These are phyloP conservation scores for Russula sp. DNA, from an alignment of 768 basidiomycete species.

Conservation along the genomic window DNA sequence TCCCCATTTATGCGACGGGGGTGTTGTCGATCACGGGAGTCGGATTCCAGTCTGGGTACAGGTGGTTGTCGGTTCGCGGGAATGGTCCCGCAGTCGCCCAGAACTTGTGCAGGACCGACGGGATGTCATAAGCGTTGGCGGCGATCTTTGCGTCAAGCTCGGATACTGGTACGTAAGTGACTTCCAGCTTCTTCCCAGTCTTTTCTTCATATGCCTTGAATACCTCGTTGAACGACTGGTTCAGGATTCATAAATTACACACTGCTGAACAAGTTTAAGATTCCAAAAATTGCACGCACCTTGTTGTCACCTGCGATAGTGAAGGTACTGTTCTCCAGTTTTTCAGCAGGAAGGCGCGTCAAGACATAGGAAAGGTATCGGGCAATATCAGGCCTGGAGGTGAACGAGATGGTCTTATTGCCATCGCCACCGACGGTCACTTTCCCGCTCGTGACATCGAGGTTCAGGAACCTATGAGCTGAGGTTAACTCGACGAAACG, in stretches of 20 bases:
- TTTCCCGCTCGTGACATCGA: slow-evolving; percentile 18
- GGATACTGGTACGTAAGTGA: slow-evolving; percentile 15
- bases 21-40: slow-evolving; percentile 11
- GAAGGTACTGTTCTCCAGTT: slow-evolving; percentile 13
- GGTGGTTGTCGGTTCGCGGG: slow-evolving; percentile 7
- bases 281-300: not conserved
- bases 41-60: slow-evolving; percentile 23
- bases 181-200: slow-evolving; percentile 19
- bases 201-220: slow-evolving; percentile 16
- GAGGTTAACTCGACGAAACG: not conserved
- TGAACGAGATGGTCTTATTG: slow-evolving; percentile 14
- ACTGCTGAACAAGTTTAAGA: not conserved
- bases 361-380: slow-evolving; percentile 22
- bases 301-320: slow-evolving; percentile 10
- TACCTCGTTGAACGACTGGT: slow-evolving; percentile 20
- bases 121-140: slow-evolving; percentile 9
- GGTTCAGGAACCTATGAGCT: not conserved
- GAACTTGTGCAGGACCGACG: not conserved
- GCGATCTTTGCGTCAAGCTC: slow-evolving; percentile 13
- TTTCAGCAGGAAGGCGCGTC: slow-evolving; percentile 9
- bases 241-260: not conserved
- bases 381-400: slow-evolving; percentile 21
- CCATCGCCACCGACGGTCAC: slow-evolving; percentile 20
- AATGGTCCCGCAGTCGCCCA: slow-evolving; percentile 11
- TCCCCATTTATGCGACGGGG: not conserved